Conservation (phyloP, 164 flowering plant species). For the Vitis cinerea region DNA sequence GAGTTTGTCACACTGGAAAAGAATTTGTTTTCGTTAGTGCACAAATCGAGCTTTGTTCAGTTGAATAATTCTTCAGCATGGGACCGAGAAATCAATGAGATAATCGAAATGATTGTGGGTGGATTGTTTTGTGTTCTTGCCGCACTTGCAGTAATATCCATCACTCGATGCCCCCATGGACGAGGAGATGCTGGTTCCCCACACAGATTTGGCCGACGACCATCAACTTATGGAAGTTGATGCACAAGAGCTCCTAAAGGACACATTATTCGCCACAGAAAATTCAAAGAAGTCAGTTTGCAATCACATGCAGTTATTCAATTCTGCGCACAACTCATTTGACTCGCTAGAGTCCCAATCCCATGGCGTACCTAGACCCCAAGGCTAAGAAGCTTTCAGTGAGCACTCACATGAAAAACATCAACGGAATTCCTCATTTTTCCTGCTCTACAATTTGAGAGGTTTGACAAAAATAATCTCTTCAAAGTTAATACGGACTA, state of each 20-base stretch:
- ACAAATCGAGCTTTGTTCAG: conserved; percentile 60
- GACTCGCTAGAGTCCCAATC: conserved; percentile 23
- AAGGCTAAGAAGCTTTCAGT: conserved; percentile 26
- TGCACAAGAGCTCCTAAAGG: conserved; percentile 64
- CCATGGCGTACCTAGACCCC: conserved; percentile 49
- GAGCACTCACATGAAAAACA: conserved; percentile 22
- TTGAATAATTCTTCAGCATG: conserved; percentile 90
- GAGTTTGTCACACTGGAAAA: conserved; percentile 90
- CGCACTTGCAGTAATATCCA: conserved; percentile 82
- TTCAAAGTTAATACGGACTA: no score
- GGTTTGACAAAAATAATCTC: conserved; percentile 35
- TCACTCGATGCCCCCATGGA: conserved; percentile 81
- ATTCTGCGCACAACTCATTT: conserved; percentile 11
- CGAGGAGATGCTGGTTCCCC: no score
- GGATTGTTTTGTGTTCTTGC: conserved; percentile 87
- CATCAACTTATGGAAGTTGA: no score
- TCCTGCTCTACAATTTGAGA: conserved; percentile 37
- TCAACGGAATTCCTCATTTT: conserved; percentile 18
- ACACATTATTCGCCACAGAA: conserved; percentile 52
- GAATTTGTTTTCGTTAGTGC: conserved; percentile 75
- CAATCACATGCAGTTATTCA: conserved; percentile 24
- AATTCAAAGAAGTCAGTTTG: conserved; percentile 23
- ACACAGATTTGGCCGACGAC: no score
- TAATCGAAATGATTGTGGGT: conserved; percentile 64
- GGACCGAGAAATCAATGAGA: conserved; percentile 84